phyloP scores from a whole-genome alignment of 495 filamentous ascomycete species.

The Annulohypoxylon moriforme region DNA sequence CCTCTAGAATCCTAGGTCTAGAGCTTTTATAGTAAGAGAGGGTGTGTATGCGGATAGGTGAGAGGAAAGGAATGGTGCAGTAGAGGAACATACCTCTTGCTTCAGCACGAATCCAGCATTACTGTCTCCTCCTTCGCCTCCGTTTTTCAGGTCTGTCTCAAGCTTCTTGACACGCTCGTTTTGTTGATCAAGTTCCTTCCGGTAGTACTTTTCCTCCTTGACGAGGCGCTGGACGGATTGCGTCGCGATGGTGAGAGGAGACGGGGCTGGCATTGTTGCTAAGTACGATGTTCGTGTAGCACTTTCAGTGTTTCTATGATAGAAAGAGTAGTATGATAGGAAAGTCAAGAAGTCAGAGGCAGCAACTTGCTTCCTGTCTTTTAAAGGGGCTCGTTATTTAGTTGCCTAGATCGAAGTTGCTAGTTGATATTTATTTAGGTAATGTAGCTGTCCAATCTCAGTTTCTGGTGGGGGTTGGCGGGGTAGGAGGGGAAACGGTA shows the following conservation, averaged over 20 bases:
- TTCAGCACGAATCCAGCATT: slow-evolving; percentile 78
- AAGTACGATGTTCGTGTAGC: slow-evolving; percentile 1
- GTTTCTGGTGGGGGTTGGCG: slow-evolving; percentile 50
- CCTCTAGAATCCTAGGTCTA: not conserved
- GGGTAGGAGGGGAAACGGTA: slow-evolving; percentile 30
- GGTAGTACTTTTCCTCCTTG: slow-evolving; percentile 92
- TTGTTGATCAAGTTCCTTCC: slow-evolving; percentile 80
- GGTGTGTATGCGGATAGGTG: too few relatives aligned
- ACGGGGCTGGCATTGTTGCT: slow-evolving; percentile 75
- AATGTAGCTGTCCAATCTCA: slow-evolving; percentile 6
- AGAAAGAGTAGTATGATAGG: not conserved
- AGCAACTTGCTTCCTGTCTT: not conserved
- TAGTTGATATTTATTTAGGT: not conserved
- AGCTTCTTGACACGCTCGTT: slow-evolving; percentile 76
- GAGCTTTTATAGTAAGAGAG: not conserved
- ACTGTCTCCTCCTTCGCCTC: slow-evolving; percentile 62
- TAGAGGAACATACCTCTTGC: slow-evolving; percentile 76
- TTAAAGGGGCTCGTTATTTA: slow-evolving; percentile 25
- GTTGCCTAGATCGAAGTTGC: slow-evolving; percentile 34
- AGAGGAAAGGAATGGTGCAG: not conserved
- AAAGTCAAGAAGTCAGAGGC: not conserved
- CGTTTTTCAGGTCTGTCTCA: slow-evolving; percentile 58
- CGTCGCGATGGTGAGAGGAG: slow-evolving; percentile 77
- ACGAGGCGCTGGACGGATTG: slow-evolving; percentile 81
- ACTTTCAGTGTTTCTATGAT: not conserved